These are phyloP conservation scores for Pichia sp. DNA, from an alignment of 1,139 yeast species.

Conservation along the genomic window DNA sequence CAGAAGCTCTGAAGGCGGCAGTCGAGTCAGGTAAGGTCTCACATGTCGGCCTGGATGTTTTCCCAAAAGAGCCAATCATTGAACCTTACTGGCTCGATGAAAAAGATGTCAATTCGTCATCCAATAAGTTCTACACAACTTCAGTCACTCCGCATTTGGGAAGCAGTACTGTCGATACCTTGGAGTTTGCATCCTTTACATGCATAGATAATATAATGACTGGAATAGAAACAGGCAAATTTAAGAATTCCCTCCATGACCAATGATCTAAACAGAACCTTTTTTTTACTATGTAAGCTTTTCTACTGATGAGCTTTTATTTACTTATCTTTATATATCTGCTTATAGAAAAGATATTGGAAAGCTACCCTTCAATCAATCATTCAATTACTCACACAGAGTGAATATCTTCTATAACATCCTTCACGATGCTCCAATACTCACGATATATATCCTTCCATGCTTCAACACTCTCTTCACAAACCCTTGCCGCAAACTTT, in stretches of 20 bases:
- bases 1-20: constrained; percentile 64
- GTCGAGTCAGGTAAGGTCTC: constrained; percentile 61
- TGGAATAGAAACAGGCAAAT: constrained; percentile 35
- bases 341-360: not conserved
- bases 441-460: constrained; percentile 30
- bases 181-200: constrained; percentile 44
- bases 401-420: constrained; percentile 2
- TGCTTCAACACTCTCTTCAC: constrained; percentile 17
- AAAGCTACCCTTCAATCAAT: not conserved
- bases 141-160: constrained; percentile 74
- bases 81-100: constrained; percentile 30
- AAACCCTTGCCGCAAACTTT: constrained; percentile 8
- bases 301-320: not conserved
- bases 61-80: constrained; percentile 61
- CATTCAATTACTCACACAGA: not conserved
- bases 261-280: not conserved
- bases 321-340: not conserved
- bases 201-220: constrained; percentile 46
- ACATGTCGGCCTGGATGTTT: constrained; percentile 80
- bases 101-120: not conserved
- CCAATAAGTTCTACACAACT: constrained; percentile 33
- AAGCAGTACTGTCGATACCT: constrained; percentile 56
- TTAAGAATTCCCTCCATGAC: constrained; percentile 11
- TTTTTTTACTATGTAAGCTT: too few species aligned
- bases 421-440: constrained; percentile 13